Conservation (phyloP, 805 yeast species). For the Sugiyamaella chiloensis region DNA sequence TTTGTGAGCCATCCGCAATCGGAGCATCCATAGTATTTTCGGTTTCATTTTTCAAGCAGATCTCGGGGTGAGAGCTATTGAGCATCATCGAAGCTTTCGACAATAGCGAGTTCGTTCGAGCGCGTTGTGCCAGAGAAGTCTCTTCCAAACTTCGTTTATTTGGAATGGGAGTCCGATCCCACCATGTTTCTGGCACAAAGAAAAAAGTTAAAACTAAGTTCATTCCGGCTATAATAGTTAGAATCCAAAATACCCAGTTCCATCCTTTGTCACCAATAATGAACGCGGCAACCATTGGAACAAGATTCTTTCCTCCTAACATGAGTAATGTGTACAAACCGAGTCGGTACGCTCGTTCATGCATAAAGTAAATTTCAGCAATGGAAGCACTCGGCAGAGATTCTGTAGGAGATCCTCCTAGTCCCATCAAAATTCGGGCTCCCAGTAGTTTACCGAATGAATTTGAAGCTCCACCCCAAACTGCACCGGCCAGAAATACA, state of each 20-base stretch:
- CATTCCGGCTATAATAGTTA: slow-evolving; percentile 50
- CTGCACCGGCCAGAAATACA: slow-evolving; percentile 48
- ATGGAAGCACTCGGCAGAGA: slow-evolving; percentile 58
- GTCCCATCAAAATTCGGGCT: slow-evolving; percentile 55
- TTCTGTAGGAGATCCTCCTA: slow-evolving; percentile 61
- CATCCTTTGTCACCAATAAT: slow-evolving; percentile 48
- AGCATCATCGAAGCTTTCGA: slow-evolving; percentile 12
- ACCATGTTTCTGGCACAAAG: slow-evolving; percentile 64
- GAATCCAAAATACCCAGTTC: slow-evolving; percentile 62
- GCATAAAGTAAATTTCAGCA: slow-evolving; percentile 59
- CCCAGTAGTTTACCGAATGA: slow-evolving; percentile 52
- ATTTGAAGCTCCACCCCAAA: slow-evolving; percentile 53
- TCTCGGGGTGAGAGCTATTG: neutral
- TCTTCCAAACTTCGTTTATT: slow-evolving; percentile 47
- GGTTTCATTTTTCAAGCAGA: no score
- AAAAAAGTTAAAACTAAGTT: slow-evolving; percentile 45
- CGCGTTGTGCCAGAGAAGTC: slow-evolving; percentile 45
- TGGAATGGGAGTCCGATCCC: slow-evolving; percentile 54
- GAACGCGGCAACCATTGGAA: slow-evolving; percentile 55
- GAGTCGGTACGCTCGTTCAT: slow-evolving; percentile 57
- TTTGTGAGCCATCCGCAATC: no score
- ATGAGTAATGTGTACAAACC: slow-evolving; percentile 56
- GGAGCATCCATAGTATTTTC: neutral
- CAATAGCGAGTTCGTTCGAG: slow-evolving; percentile 27
- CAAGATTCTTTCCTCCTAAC: slow-evolving; percentile 59